Evolutionary conservation across 768 basidiomycete genomes (phyloP), one percentile per base, ranked within the genome.

Genomic region (Russula sp.): DNA sequence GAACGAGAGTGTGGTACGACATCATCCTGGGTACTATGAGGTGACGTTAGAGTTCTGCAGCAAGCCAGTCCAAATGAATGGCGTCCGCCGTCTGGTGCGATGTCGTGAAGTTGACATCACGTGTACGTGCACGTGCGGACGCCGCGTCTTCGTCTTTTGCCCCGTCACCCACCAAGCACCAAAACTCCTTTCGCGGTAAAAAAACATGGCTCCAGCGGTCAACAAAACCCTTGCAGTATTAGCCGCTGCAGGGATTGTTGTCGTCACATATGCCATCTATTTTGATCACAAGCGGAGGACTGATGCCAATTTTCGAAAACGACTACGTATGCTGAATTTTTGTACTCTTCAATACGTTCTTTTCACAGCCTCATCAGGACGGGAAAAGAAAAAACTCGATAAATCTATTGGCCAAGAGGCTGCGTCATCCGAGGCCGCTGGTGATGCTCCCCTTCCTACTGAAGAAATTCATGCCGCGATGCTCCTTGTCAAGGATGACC

Each of bases 221-320:
- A 68, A 69, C 57, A 72, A 73, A 73, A 70, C 78, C n/a, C 70
- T 78, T 67, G 75, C 77, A 32, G 68, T 76, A 58, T 63, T 82
- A 68, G 75, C 79, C 42, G 73, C 78, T 69, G 76, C 79, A 24
- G 75, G 76, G 51, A 71, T 79, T 59, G 81, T 86, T 24, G 81
- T 83, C 50, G 80, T 90, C 40, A 92, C 86, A 26, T 98, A 98
- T 75, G 93, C 90, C 34, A 81, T 85, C 59, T 98, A 94, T 77
- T 99, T 98, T 72, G 97, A 99, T 80, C 87, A 96, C 79, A 91
- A 84, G 79, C 87, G 97, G 57, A 84, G 95, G 72, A 92, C 90
- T 73, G 93, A 97, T 73, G 76, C 79, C 49, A 80, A 82, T 18
- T 99, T 99, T 83, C 85, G 97, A 74, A 93, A 86, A 78, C 86